Evolutionary conservation across 2,329 filamentous ascomycete genomes (phyloP), one percentile per base, ranked within the genome.

Genomic region (Botrytis tulipae): DNA sequence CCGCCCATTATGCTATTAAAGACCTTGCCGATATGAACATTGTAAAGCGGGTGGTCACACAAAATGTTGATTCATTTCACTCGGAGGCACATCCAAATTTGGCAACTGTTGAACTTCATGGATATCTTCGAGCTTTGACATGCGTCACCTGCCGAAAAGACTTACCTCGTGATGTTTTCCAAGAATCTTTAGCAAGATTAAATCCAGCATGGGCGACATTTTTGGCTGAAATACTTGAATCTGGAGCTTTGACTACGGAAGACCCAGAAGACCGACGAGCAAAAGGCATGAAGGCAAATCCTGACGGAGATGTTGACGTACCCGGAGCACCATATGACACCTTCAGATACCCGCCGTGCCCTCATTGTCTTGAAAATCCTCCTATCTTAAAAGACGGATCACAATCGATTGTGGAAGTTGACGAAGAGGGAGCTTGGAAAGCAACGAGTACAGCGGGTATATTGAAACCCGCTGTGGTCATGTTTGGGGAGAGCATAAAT

Each of bases 31-130:
- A 87, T 7, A 84, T 96, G 77, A 95, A 94, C 3, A 83, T 94
- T 68, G 85, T 98, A 60, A 88, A 87, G 73, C 89, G 85, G 71
- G 93, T 98, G 74, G 90, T 99, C 77, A 98, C 96, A 59, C 96
- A 99, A 82, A 98, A 98, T 80, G 96, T 99, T 70, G 96, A 99
- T 83, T 97, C 94, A 3, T 97, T 99, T 81, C 96, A 99, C 82
- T 86, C 87, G 3, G 84, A 84, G 74, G 92, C 94, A 0, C 95
- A 98, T 82, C 93, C 94, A 0, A 81, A 85, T 16, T 83, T 95
- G 61, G 87, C 89, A 9, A 96, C 93, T 16, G 85, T 97, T 63
- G 95, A 98, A 82, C 87, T 99, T 68, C 96, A 99, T 82, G 96
- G 96, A 77, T 97, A 96, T 82, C 86, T 99, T 67, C 89, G 95